Percentiles rank a stretch among this genome's conserved stretches.
These are phyloP conservation scores for Fusarium oligoseptatum DNA, from an alignment of 2,329 filamentous ascomycete species.

Conservation along the genomic window DNA sequence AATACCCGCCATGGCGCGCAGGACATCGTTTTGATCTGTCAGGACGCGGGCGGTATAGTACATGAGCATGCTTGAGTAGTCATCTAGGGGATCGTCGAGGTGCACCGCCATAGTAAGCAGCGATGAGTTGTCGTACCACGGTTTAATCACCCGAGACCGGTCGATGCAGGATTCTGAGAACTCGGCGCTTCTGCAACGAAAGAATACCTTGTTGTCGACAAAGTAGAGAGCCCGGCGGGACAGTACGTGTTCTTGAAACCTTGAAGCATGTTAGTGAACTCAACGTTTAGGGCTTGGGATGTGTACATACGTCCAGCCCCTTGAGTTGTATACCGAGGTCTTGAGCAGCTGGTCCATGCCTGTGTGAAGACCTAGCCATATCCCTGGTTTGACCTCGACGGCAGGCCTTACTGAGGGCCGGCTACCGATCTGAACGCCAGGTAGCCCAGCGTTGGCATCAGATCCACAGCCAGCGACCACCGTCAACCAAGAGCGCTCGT, in stretches of 20 bases:
- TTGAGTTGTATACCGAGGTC: background rate
- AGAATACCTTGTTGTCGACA: constrained; percentile 18
- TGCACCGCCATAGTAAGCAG: background rate
- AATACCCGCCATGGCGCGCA: constrained; percentile 11
- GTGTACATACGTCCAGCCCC: constrained; percentile 26
- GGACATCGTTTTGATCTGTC: constrained; percentile 13
- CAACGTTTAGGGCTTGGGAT: background rate
- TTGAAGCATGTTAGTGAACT: background rate
- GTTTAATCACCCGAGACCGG: background rate
- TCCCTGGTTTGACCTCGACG: background rate
- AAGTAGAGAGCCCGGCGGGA: constrained; percentile 14
- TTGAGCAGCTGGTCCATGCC: background rate
- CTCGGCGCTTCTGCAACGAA: constrained; percentile 7
- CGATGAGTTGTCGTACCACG: background rate
- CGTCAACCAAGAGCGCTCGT: constrained; percentile 24
- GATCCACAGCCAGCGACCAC: constrained; percentile 20
- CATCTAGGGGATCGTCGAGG: background rate
- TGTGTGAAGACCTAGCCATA: background rate
- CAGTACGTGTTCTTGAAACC: constrained; percentile 22
- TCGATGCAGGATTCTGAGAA: constrained; percentile 12
- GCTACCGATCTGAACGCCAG: background rate
- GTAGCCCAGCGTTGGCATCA: constrained; percentile 15
- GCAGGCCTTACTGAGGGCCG: background rate
- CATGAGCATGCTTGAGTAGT: constrained; percentile 1
- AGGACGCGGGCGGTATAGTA: constrained; percentile 11